Evolutionary conservation across 192 early-diverging fungal species (phyloP).

Genomic region (Umbelopsis isabellina): DNA sequence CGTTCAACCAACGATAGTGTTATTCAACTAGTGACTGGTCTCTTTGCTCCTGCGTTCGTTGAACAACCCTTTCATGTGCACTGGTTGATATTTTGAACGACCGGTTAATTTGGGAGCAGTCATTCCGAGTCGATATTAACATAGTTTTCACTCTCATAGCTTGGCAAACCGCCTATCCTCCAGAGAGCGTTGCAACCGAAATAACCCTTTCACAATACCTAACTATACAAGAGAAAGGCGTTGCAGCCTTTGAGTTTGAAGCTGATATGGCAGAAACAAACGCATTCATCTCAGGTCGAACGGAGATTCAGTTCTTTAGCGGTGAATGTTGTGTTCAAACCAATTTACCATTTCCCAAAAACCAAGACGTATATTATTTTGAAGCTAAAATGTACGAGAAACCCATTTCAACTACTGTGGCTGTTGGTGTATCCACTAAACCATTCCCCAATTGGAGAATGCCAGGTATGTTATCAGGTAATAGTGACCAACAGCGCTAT

Average conservation of each 20-base stretch:
- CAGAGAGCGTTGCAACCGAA: constrained; percentile 74
- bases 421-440: constrained; percentile 53
- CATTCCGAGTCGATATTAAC: too few species aligned
- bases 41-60: too few species aligned
- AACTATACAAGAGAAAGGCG: constrained; percentile 81
- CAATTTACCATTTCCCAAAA: constrained; percentile 78
- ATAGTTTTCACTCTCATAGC: constrained; percentile 38
- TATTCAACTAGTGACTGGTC: too few species aligned
- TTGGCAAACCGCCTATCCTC: constrained; percentile 73
- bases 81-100: neutral
- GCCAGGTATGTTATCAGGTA: constrained; percentile 31
- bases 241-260: constrained; percentile 83
- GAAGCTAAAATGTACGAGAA: constrained; percentile 56
- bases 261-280: constrained; percentile 60
- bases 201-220: constrained; percentile 75
- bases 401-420: constrained; percentile 44
- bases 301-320: constrained; percentile 75
- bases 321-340: constrained; percentile 78
- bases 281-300: constrained; percentile 68
- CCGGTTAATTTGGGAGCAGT: neutral
- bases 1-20: too few species aligned
- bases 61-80: neutral
- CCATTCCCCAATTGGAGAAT: constrained; percentile 54
- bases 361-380: constrained; percentile 83
- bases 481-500: too few species aligned